A percentile compares a stretch with the other conserved stretches of the same genome.
Conservation (phyloP, 2,329 filamentous ascomycete genomes). For the Sporothrix sp. region DNA sequence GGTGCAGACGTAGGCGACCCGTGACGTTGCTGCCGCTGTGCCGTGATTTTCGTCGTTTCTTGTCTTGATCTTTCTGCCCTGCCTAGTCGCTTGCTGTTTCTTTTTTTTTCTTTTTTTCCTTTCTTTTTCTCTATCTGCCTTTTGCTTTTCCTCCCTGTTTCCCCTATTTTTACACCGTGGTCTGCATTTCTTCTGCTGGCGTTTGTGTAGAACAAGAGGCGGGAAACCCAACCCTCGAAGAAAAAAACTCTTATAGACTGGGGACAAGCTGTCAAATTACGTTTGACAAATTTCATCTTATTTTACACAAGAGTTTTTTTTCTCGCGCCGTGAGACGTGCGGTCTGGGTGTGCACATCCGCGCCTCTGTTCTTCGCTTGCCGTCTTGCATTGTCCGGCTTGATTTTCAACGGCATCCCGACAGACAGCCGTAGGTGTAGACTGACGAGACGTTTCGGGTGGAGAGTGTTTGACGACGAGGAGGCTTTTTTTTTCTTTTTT, state of each 20-base stretch:
- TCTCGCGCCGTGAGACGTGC: conserved; percentile 1
- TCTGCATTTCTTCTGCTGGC: conserved; percentile 1
- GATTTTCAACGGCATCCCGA: not conserved
- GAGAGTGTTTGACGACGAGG: too few species aligned
- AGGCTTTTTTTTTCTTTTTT: too few species aligned
- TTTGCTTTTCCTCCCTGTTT: not conserved
- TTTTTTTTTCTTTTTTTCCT: not conserved
- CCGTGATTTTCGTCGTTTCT: not conserved
- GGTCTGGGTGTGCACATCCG: too few species aligned
- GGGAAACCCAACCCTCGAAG: not conserved
- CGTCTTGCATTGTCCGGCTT: too few species aligned
- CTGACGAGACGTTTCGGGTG: too few species aligned
- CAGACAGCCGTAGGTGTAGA: not conserved
- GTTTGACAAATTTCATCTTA: conserved; percentile 8
- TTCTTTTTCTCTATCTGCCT: not conserved
- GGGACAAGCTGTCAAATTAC: conserved; percentile 1
- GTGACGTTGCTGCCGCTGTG: not conserved
- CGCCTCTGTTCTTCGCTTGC: too few species aligned
- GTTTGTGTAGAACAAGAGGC: conserved; percentile 13
- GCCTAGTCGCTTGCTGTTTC: not conserved
- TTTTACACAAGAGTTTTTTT: conserved; percentile 7
- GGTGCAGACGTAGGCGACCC: not conserved
- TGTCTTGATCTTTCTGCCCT: not conserved
- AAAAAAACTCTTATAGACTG: conserved; percentile 12
- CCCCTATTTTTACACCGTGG: not conserved